These are phyloP conservation scores for Gomphus bonarii DNA, from an alignment of 1,284 basidiomycete species.

Conservation along the genomic window DNA sequence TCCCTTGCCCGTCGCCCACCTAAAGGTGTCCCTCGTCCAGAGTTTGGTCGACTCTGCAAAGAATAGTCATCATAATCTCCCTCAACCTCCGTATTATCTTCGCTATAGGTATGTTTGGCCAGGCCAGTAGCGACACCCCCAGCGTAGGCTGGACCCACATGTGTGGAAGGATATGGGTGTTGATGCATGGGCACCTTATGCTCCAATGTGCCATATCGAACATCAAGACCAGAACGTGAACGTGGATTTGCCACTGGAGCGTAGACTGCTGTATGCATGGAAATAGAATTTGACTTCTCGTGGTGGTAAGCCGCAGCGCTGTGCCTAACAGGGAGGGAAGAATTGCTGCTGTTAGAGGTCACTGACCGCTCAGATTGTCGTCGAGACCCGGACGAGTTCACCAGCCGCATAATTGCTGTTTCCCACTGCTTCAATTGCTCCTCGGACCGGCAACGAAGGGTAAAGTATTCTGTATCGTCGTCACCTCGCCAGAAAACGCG, in stretches of 20 bases:
- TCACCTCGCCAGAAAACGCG: constrained; percentile 94
- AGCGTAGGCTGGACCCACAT: background rate
- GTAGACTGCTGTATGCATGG: constrained; percentile 9
- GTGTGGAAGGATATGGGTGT: background rate
- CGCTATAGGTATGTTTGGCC: constrained; percentile 7
- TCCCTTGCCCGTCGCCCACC: constrained; percentile 42
- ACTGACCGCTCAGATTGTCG: constrained; percentile 50
- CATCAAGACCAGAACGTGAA: constrained; percentile 6
- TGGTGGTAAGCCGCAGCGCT: constrained; percentile 1
- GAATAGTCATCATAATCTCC: constrained; percentile 70
- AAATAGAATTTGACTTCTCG: constrained; percentile 11
- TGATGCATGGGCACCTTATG: background rate
- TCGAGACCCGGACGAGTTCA: constrained; percentile 57
- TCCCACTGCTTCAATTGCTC: constrained; percentile 94
- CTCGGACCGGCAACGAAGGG: constrained; percentile 85
- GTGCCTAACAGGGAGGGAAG: constrained; percentile 19
- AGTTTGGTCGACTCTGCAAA: constrained; percentile 29
- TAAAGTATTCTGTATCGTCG: constrained; percentile 88
- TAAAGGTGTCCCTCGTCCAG: constrained; percentile 63
- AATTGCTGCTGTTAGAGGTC: constrained; percentile 40
- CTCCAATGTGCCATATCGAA: background rate
- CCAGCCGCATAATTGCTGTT: constrained; percentile 77
- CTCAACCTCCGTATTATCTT: constrained; percentile 49
- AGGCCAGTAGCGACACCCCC: background rate
- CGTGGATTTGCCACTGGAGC: background rate